Evolutionary conservation across 345 rosid genomes (phyloP), one percentile per base, ranked within the genome.

Genomic region (Rubroshorea leprosula): DNA sequence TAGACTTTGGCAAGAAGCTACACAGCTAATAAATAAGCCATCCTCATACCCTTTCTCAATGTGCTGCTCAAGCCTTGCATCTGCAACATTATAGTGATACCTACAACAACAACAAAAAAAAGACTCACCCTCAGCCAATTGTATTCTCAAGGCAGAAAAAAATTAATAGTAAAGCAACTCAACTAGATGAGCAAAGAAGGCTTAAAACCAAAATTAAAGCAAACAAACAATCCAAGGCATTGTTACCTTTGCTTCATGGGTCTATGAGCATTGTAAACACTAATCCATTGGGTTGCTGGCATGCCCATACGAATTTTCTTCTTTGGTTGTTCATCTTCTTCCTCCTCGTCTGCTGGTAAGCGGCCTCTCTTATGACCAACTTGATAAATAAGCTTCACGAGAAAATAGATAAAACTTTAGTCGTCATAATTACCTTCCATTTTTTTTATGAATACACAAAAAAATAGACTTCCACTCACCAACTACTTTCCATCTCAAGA

Each of bases 201-300:
- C 17, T 11, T 49, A 31, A 47, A 49, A 47, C 49, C 57, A 57
- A 6, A 24, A 7, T 23, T 59, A 67, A 25, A 20, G 14, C 35
- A 55, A 1, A 62, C 31, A 65, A 54, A 57, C 45, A n/a, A 65
- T 46, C 26, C 49, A 6, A 57, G 41, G n/a, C 29, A 38, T 21
- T 31, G 18, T n/a, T 69, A 81, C 87, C 90, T 78, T 70, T 86
- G 94, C 77, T 86, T 86, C 87, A 86, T 86, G 13, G 94, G 87
- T 43, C 67, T 70, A 61, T 74, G 80, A 47, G 85, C 85, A 78
- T 76, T 83, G 71, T 86, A 81, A 62, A 86, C 79, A 59, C 80
- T 79, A 45, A 81, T 77, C 94, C 94, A 83, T 47, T 86, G 90
- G 4, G 78, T 75, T 10, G 94, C 86, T 5, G 94, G 83, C 84